Conservation (phyloP, 2,329 filamentous ascomycete species). For the Aureobasidium pullulans region DNA sequence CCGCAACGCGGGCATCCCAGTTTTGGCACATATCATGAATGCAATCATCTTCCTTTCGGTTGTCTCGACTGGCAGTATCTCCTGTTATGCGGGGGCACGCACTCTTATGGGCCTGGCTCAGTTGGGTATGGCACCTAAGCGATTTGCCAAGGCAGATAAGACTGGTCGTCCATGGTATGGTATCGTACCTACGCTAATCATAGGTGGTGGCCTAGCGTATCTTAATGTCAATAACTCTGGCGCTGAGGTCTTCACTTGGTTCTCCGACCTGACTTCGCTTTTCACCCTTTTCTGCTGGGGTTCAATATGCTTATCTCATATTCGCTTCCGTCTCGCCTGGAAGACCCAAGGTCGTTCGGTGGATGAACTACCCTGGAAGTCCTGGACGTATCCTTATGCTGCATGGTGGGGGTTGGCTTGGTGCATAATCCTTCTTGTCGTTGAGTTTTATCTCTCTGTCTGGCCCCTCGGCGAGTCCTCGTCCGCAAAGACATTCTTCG, state of each 20-base stretch:
- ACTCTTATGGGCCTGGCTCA: conserved; percentile 39
- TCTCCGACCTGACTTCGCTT: conserved; percentile 62
- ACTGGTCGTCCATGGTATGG: conserved; percentile 31
- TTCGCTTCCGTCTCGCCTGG: conserved; percentile 63
- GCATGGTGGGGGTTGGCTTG: conserved; percentile 39
- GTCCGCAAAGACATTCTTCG: conserved; percentile 38
- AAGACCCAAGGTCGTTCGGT: conserved; percentile 47
- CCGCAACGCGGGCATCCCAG: conserved; percentile 19
- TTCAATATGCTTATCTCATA: conserved; percentile 61
- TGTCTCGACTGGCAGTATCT: conserved; percentile 38
- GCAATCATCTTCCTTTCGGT: conserved; percentile 43
- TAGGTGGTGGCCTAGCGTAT: conserved; percentile 32
- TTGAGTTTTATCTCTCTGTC: conserved; percentile 42
- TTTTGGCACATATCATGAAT: conserved; percentile 42
- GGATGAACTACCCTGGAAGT: conserved; percentile 41
- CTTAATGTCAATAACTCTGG: conserved; percentile 31
- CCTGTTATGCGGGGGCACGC: conserved; percentile 38
- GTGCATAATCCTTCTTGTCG: conserved; percentile 39
- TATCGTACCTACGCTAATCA: conserved; percentile 21
- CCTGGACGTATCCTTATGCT: conserved; percentile 38
- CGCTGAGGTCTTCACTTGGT: conserved; percentile 34
- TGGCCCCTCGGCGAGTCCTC: conserved; percentile 34
- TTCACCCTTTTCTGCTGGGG: conserved; percentile 68
- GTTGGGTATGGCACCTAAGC: conserved; percentile 35
- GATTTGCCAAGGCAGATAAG: conserved; percentile 26